phyloP scores from a whole-genome alignment of 1,139 yeast genomes.

The Suhomyces coccinellae region DNA sequence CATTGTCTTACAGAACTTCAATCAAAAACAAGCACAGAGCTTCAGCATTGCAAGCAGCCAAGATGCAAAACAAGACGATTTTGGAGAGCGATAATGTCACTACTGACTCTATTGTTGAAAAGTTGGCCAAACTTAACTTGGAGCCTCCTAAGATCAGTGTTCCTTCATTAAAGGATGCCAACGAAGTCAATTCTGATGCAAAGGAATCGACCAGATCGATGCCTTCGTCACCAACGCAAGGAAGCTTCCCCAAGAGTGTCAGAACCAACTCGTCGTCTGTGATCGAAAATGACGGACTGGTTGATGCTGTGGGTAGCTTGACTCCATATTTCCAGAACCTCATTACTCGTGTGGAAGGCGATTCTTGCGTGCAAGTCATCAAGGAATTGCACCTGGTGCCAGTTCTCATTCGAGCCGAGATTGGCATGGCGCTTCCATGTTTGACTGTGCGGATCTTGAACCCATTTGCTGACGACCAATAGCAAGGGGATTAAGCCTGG shows the following conservation, averaged over 20 bases:
- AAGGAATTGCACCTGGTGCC: conserved; percentile 79
- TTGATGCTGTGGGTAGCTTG: conserved; percentile 37
- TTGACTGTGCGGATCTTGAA: conserved; percentile 90
- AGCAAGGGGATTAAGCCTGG: not conserved
- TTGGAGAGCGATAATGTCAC: conserved; percentile 33
- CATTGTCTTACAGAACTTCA: conserved; percentile 73
- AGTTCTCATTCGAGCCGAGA: conserved; percentile 82
- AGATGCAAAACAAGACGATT: conserved; percentile 43
- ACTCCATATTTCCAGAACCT: conserved; percentile 58
- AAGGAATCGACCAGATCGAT: conserved; percentile 24
- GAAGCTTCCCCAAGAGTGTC: conserved; percentile 26
- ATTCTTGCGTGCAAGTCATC: conserved; percentile 71
- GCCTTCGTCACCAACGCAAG: conserved; percentile 32
- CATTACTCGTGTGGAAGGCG: conserved; percentile 61
- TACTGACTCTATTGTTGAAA: conserved; percentile 45
- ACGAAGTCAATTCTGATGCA: conserved; percentile 7
- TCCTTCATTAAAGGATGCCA: conserved; percentile 29
- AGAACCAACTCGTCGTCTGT: conserved; percentile 29
- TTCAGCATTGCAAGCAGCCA: conserved; percentile 70
- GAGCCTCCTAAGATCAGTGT: conserved; percentile 51
- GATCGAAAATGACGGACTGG: conserved; percentile 18
- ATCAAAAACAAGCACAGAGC: conserved; percentile 78
- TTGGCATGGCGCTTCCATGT: conserved; percentile 94
- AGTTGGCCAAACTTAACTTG: conserved; percentile 52
- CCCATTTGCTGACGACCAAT: conserved; percentile 55